A percentile compares a stretch with the other conserved stretches of the same genome.
These are phyloP conservation scores for Verticillium longisporum DNA, from an alignment of 2,329 filamentous ascomycete species.

Conservation along the genomic window DNA sequence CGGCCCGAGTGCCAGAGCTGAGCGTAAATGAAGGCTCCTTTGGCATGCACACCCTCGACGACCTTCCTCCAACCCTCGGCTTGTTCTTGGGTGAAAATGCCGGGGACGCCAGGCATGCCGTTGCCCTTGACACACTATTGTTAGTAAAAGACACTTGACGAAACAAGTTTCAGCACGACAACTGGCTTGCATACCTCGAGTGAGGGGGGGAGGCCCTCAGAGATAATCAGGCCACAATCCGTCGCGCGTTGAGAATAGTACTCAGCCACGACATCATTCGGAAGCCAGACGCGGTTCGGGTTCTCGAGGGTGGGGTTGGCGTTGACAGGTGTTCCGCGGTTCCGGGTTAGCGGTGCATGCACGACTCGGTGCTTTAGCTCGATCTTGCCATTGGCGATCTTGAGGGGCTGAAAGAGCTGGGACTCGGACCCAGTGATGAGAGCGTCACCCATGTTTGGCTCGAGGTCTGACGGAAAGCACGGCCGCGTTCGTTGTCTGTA, in stretches of 20 bases:
- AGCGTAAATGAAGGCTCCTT: constrained; percentile 52
- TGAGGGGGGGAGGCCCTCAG: constrained; percentile 41
- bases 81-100: constrained; percentile 48
- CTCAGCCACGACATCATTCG: constrained; percentile 29
- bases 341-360: constrained; percentile 45
- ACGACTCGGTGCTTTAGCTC: constrained; percentile 43
- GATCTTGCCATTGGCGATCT: constrained; percentile 33
- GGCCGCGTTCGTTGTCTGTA: background rate
- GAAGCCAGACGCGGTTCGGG: constrained; percentile 41
- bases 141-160: background rate
- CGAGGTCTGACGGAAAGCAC: background rate
- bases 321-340: constrained; percentile 38
- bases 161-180: background rate
- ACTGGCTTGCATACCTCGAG: constrained; percentile 19
- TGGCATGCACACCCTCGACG: constrained; percentile 54
- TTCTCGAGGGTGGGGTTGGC: constrained; percentile 33
- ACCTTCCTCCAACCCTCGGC: constrained; percentile 51
- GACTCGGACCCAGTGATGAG: constrained; percentile 10
- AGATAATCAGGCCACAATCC: constrained; percentile 32
- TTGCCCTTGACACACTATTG: constrained; percentile 13
- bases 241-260: constrained; percentile 37
- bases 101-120: constrained; percentile 41
- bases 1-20: constrained; percentile 48
- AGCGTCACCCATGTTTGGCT: constrained; percentile 6
- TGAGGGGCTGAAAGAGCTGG: constrained; percentile 24